These are phyloP conservation scores for Fusarium secorum DNA, from an alignment of 2,329 filamentous ascomycete genomes.

Conservation along the genomic window DNA sequence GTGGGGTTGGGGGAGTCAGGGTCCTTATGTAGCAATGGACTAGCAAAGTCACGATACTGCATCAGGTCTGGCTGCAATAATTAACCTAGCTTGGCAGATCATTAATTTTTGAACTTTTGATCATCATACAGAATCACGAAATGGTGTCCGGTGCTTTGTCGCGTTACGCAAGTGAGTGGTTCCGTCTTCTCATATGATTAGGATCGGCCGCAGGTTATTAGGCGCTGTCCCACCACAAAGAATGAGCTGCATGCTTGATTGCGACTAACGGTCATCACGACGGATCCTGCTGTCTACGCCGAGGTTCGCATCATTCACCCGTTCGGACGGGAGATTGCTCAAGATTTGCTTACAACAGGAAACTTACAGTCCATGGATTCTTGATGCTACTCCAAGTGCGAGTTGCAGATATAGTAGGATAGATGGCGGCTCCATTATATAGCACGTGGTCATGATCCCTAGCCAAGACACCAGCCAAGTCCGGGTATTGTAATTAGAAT, in stretches of 20 bases:
- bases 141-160: neutral
- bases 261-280: neutral
- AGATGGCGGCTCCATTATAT: conserved; percentile 3
- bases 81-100: conserved; percentile 14
- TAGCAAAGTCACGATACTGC: conserved; percentile 26
- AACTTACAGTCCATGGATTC: neutral
- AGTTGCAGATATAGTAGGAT: conserved; percentile 8
- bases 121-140: conserved; percentile 1
- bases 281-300: neutral
- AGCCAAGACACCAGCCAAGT: conserved; percentile 16
- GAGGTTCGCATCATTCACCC: conserved; percentile 3
- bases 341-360: neutral
- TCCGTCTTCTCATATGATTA: conserved; percentile 21
- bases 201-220: conserved; percentile 23
- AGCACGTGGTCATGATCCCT: conserved; percentile 20
- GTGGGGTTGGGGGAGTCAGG: conserved; percentile 35
- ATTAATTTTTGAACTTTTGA: conserved; percentile 17
- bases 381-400: neutral
- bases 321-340: neutral
- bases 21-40: conserved; percentile 14
- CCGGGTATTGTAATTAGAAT: conserved; percentile 20
- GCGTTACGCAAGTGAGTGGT: neutral
- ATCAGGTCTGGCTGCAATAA: conserved; percentile 5
- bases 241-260: neutral
- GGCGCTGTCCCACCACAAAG: neutral